Base-by-base conservation (phyloP, 768 basidiomycete species). In the Trametes cubensis region DNA sequence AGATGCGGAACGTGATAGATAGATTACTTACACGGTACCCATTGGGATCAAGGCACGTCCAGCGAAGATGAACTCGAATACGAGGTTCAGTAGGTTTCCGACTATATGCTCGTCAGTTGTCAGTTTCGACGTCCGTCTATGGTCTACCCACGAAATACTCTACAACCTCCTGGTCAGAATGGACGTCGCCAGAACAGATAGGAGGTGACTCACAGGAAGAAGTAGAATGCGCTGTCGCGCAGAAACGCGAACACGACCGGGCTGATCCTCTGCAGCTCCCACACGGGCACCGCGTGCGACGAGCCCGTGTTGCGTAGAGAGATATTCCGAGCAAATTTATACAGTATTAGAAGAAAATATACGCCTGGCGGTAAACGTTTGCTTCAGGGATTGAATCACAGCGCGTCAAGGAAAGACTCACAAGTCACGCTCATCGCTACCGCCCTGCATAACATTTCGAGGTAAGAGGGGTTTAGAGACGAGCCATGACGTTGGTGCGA, bases 231-330 rank as follows among this genome's bases (percentile, higher is more conserved):
- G 42, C 61, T 62, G 18, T 62, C 61, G 15, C 55, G 55, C 4
- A 62, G 41, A 44, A 62, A 62, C 28, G 49, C 42, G 50, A 52
- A 62, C 11, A 62, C 56, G 34, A 62, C 41, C 20, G 61, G 61
- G 34, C 61, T 62, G 44, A 53, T 52, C 15, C 42, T 34, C 28
- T n/a, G 40, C 30, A 62, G 48, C 26, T 62, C 49, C 41, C 40
- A 50, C 15, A 56, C 25, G 1, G 61, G 34, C 21, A 62, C 55
- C n/a, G 41, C 13, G 30, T 23, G 38, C 0, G 55, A 26, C 10
- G 26, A 18, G 7, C 49, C 30, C 4, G 8, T 34, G 6, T 44
- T 51, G 10, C 45, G 30, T 34, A 62, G 41, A 23, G 61, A 48
- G 18, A 62, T n/a, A 34, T 50, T 62, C 14, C 48, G 42, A 14